These are phyloP conservation scores for Nowakowskiella sp. DNA, from an alignment of 192 early-diverging fungal genomes.

Conservation along the genomic window DNA sequence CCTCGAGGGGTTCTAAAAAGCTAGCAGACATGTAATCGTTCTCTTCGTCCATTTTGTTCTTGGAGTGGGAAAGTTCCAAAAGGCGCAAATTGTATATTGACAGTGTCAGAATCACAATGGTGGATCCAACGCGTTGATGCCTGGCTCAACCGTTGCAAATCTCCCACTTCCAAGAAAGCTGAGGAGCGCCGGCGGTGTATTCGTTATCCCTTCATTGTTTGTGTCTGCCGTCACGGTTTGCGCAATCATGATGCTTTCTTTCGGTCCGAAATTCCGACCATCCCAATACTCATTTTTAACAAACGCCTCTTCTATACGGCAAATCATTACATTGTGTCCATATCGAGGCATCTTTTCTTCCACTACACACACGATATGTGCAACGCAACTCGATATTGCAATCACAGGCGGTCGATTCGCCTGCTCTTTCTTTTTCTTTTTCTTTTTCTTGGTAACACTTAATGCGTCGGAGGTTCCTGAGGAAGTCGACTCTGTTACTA, in stretches of 20 bases:
- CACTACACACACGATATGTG: constrained; percentile 23
- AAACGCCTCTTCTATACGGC: constrained; percentile 11
- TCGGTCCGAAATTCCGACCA: constrained; percentile 21
- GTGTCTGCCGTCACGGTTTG: no score
- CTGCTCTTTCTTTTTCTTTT: neutral
- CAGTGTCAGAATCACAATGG: no score
- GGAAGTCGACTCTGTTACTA: neutral
- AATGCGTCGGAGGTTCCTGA: neutral
- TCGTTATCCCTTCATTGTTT: no score
- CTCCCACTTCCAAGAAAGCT: constrained; percentile 22
- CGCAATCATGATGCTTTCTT: no score
- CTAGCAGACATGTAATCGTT: no score
- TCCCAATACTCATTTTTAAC: constrained; percentile 19
- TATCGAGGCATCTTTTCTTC: constrained; percentile 24
- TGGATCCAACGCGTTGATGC: no score
- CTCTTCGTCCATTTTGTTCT: no score
- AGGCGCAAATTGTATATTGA: no score
- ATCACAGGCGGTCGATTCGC: constrained; percentile 8
- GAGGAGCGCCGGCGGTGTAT: constrained; percentile 15
- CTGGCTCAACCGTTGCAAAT: no score
- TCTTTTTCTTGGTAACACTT: neutral
- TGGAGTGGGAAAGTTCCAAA: no score
- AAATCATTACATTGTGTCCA: constrained; percentile 23
- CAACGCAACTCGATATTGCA: constrained; percentile 19
- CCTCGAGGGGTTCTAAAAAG: no score